Conservation (phyloP, 139 green algal species). For the Chlorella sorokiniana region DNA sequence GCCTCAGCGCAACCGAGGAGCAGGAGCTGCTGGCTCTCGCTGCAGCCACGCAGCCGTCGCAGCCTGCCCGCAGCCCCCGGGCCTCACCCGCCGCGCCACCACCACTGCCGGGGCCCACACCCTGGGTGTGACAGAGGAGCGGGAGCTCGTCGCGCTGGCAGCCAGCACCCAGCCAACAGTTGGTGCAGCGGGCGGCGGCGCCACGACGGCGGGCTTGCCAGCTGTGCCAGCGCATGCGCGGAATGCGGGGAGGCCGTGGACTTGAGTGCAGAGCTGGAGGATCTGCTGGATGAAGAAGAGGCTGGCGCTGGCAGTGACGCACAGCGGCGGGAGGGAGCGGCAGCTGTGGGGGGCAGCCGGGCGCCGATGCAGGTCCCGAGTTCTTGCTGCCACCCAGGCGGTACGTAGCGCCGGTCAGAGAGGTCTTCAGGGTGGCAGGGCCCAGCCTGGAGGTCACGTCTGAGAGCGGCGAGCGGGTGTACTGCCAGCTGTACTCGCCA, state of each 20-base stretch:
- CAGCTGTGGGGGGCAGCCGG: neutral
- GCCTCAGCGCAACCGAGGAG: slow-evolving; percentile 29
- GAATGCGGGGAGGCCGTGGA: neutral
- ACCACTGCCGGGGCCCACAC: neutral
- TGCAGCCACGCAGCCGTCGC: neutral
- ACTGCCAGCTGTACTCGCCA: slow-evolving; percentile 36
- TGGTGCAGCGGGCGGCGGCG: neutral
- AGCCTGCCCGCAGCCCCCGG: neutral
- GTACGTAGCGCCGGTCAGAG: neutral
- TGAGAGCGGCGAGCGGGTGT: slow-evolving; percentile 45
- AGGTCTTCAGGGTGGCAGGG: slow-evolving; percentile 18
- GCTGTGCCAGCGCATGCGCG: neutral
- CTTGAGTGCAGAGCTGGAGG: neutral
- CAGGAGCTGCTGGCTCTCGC: slow-evolving; percentile 49
- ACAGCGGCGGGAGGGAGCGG: neutral
- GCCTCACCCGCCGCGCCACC: neutral
- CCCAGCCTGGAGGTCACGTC: slow-evolving; percentile 30
- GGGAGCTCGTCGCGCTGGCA: slow-evolving; percentile 17
- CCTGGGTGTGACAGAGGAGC: slow-evolving; percentile 2
- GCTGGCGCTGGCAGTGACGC: neutral
- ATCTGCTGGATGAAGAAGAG: neutral
- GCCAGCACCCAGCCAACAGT: neutral
- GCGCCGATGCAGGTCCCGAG: neutral
- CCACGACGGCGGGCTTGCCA: too few species aligned
- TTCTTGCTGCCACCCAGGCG: neutral